These are phyloP conservation scores for Citrus hindsii DNA, from an alignment of 345 rosid genomes.

Conservation along the genomic window DNA sequence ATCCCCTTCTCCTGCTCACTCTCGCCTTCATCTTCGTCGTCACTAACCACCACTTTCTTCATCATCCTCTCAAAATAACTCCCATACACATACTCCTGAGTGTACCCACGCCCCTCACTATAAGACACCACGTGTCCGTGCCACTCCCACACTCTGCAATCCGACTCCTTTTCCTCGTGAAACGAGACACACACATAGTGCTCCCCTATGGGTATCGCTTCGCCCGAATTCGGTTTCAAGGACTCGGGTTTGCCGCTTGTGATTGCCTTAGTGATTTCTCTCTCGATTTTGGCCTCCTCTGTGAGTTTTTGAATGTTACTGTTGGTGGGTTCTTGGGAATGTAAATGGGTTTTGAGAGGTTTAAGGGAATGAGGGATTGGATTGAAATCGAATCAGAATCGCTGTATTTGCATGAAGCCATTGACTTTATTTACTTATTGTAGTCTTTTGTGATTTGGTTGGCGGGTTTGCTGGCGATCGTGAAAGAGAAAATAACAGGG, in stretches of 20 bases:
- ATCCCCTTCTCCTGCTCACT: not conserved
- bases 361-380: not conserved
- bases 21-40: constrained; percentile 6
- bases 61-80: constrained; percentile 11
- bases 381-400: constrained; percentile 1
- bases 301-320: not conserved
- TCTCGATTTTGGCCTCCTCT: constrained; percentile 10
- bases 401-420: constrained; percentile 3
- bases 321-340: not conserved
- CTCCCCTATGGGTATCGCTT: constrained; percentile 7
- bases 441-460: not conserved
- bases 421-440: not conserved
- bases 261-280: constrained; percentile 2
- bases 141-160: constrained; percentile 15
- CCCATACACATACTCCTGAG: constrained; percentile 14
- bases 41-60: not conserved
- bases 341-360: not conserved
- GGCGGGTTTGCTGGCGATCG: not conserved
- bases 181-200: constrained; percentile 11
- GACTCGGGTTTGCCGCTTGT: not conserved
- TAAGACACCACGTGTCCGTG: constrained; percentile 13
- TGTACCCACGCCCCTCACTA: not conserved
- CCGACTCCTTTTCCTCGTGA: constrained; percentile 7
- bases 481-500: not conserved
- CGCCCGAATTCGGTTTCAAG: constrained; percentile 16